Conservation (phyloP, 768 basidiomycete species). For the Fomitopsis serialis region DNA sequence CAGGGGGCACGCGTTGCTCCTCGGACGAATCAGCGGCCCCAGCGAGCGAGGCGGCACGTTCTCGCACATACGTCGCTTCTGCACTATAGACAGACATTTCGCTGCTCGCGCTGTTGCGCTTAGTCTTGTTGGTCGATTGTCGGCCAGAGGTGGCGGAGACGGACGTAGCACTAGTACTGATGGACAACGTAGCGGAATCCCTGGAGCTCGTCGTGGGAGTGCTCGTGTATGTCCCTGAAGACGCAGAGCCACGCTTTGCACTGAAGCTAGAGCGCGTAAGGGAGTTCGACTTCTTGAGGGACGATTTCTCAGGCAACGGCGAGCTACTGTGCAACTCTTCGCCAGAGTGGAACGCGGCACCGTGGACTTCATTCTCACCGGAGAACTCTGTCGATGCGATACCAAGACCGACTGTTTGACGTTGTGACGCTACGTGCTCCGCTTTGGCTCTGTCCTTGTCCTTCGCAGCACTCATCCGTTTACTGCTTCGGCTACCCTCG, state of each 20-base stretch:
- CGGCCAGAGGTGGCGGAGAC: slow-evolving; percentile 67
- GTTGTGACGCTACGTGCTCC: slow-evolving; percentile 23
- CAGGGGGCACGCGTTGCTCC: slow-evolving; percentile 76
- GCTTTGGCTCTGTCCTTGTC: slow-evolving; percentile 36
- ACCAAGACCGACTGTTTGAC: slow-evolving; percentile 31
- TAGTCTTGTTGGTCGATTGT: slow-evolving; percentile 57
- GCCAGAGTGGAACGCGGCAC: slow-evolving; percentile 43
- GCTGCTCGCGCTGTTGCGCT: slow-evolving; percentile 82
- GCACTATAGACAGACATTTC: slow-evolving; percentile 74
- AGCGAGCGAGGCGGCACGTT: slow-evolving; percentile 60
- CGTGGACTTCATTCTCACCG: slow-evolving; percentile 38
- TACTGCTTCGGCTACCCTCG: slow-evolving; percentile 35
- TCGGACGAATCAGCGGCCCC: slow-evolving; percentile 55
- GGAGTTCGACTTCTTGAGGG: slow-evolving; percentile 58
- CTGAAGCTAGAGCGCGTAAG: slow-evolving; percentile 67
- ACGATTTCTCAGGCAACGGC: slow-evolving; percentile 53
- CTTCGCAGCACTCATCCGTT: slow-evolving; percentile 36
- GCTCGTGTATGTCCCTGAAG: slow-evolving; percentile 80
- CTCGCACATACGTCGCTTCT: slow-evolving; percentile 59
- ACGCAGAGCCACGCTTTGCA: slow-evolving; percentile 85
- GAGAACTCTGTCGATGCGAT: slow-evolving; percentile 27
- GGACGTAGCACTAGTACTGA: slow-evolving; percentile 73
- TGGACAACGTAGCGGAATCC: slow-evolving; percentile 81
- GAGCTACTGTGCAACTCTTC: slow-evolving; percentile 40
- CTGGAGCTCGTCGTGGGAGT: slow-evolving; percentile 74